These are phyloP conservation scores for Silene noctiflora DNA, from an alignment of 179 eudicot genomes.

Conservation along the genomic window DNA sequence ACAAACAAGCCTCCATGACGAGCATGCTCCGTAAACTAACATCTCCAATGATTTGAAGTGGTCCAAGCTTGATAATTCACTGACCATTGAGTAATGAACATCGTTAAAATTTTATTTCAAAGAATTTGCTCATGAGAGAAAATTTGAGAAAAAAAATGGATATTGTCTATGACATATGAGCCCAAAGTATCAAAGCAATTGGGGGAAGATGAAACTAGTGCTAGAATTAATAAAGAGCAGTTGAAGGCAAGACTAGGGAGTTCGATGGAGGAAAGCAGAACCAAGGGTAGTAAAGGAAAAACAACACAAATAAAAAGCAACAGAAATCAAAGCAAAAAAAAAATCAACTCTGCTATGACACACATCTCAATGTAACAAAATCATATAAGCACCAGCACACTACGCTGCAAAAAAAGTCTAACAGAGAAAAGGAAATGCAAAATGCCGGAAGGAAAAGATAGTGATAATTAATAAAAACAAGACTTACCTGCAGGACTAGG, in stretches of 20 bases:
- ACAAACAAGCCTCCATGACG: not conserved
- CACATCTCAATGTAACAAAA: too few species aligned
- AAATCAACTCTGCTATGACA: not conserved
- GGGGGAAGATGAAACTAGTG: not conserved
- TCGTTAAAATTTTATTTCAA: not conserved
- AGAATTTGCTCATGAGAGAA: not conserved
- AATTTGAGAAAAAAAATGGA: not conserved
- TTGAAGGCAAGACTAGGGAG: too few species aligned
- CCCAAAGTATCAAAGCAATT: not conserved
- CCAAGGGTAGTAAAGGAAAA: not conserved
- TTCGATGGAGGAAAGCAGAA: not conserved
- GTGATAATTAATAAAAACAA: not conserved
- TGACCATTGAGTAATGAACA: not conserved
- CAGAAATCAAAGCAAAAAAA: not conserved
- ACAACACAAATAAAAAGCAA: not conserved
- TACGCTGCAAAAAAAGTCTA: not conserved
- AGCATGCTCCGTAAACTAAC: not conserved
- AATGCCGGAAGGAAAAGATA: not conserved
- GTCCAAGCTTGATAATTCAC: conserved; percentile 8
- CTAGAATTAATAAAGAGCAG: too few species aligned
- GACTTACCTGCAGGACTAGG: conserved; percentile 7
- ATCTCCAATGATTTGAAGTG: not conserved
- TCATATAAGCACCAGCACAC: too few species aligned
- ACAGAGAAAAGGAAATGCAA: not conserved
- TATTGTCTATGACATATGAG: not conserved